Evolutionary conservation across 106 monocot genomes (phyloP), one percentile per base, ranked within the genome.

Genomic region (Platanthera guangdongensis): DNA sequence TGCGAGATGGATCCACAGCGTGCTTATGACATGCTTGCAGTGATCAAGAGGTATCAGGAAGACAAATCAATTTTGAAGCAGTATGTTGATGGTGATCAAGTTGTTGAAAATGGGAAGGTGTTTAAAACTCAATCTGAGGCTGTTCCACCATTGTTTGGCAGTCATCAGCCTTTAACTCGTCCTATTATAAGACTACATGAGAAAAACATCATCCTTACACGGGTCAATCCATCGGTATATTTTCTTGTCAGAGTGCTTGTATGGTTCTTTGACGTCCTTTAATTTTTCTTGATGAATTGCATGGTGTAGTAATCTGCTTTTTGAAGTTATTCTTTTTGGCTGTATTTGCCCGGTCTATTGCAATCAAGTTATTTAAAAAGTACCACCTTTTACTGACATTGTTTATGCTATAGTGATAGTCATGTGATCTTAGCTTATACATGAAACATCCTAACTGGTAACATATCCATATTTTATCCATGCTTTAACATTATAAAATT

Each of bases 1-100:
- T 87, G 64, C 75, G 92, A 99, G 82, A 71, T 74, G 64, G 99
- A 99, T 76, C 87, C 86, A 47, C 90, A 85, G 47, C 99, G 94
- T 67, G 77, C 84, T 63, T 64, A 82, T 74, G 86, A 82, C 52
- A 87, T 99, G 92, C 5, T 94, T 68, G 78, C 94, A 53, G 99
- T 94, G 84, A 77, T 99, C 55, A 99, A 94, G 84, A 87, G 94
- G n/a, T 99, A 99, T 77, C 92, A 99, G 74, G 99, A 99, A 53
- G 99, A 99, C 76, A 92, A 87, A 74, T 82, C 76, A 16, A 88
- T 99, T 59, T 87, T 99, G 81, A 99, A 99, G 81, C 99, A 99
- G 47, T 99, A 92, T 78, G 79, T 80, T 10, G 94, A 99, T 48
- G 85, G 80, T 85, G 99, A 99, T 52, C 94, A 94, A 85, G 92